Evolutionary conservation across 345 rosid species (phyloP).

Genomic region (Euphorbia peplus): DNA sequence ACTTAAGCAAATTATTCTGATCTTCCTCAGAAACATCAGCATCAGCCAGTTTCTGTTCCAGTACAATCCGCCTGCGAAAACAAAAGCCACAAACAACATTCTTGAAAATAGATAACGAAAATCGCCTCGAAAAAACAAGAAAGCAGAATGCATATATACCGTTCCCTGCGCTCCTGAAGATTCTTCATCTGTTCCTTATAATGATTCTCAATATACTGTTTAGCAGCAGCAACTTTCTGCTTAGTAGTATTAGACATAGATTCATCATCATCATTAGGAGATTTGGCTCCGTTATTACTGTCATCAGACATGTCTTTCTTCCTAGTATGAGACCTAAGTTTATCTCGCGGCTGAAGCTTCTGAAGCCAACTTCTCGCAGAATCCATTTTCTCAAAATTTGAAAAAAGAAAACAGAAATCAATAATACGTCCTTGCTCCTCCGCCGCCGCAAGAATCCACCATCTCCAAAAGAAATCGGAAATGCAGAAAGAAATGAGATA

Average conservation of each 20-base stretch:
- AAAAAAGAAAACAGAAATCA: neutral
- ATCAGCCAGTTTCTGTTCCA: conserved; percentile 90
- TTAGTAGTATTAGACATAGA: conserved; percentile 34
- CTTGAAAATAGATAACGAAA: too few relatives aligned
- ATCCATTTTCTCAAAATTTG: conserved; percentile 60
- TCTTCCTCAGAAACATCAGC: conserved; percentile 98
- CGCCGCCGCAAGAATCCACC: neutral
- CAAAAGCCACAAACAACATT: neutral
- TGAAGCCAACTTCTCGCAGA: conserved; percentile 79
- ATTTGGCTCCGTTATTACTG: neutral
- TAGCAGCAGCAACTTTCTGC: conserved; percentile 88
- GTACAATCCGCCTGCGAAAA: conserved; percentile 47
- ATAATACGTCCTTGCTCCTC: too few relatives aligned
- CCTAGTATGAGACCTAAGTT: conserved; percentile 28
- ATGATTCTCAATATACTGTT: conserved; percentile 86
- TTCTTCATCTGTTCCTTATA: conserved; percentile 84
- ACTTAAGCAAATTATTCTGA: conserved; percentile 83
- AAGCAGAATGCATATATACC: conserved; percentile 38
- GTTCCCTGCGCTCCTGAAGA: conserved; percentile 69
- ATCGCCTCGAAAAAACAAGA: neutral
- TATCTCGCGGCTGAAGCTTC: conserved; percentile 61
- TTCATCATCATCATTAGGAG: conserved; percentile 11
- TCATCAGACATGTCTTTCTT: conserved; percentile 18
- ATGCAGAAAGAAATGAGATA: neutral
- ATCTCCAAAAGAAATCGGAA: neutral